Conservation (phyloP, 1,284 basidiomycete genomes). For the Sanghuangporus baumii region DNA sequence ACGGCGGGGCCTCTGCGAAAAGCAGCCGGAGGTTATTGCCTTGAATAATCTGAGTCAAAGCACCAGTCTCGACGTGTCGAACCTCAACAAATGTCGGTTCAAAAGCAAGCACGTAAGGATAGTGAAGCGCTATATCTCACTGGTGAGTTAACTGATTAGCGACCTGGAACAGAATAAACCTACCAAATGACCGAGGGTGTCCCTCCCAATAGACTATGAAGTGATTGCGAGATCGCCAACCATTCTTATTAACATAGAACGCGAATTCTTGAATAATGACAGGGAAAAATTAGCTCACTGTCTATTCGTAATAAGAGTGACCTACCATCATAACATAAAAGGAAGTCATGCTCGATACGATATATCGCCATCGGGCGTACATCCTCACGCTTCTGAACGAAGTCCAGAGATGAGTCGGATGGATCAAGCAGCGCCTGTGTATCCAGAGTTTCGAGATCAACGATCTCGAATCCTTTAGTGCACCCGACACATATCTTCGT, state of each 20-base stretch:
- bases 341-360: constrained; percentile 93
- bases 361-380: constrained; percentile 96
- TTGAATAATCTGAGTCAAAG: constrained; percentile 93
- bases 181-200: constrained; percentile 88
- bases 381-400: constrained; percentile 87
- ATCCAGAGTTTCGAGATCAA: constrained; percentile 95
- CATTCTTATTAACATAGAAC: constrained; percentile 97
- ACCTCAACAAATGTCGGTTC: constrained; percentile 97
- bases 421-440: constrained; percentile 96
- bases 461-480: constrained; percentile 98
- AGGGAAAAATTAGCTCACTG: constrained; percentile 1
- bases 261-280: constrained; percentile 72
- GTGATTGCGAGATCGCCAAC: constrained; percentile 83
- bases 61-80: constrained; percentile 90
- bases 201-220: constrained; percentile 99
- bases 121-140: constrained; percentile 72
- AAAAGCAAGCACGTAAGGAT: constrained; percentile 96
- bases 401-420: constrained; percentile 86
- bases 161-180: constrained; percentile 26
- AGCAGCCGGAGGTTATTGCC: constrained; percentile 84
- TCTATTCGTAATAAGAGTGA: constrained; percentile 19
- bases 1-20: constrained; percentile 92
- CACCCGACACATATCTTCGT: constrained; percentile 97
- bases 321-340: constrained; percentile 95
- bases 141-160: constrained; percentile 11